These are phyloP conservation scores for Aspergillus texensis DNA, from an alignment of 2,329 filamentous ascomycete genomes.

Conservation along the genomic window DNA sequence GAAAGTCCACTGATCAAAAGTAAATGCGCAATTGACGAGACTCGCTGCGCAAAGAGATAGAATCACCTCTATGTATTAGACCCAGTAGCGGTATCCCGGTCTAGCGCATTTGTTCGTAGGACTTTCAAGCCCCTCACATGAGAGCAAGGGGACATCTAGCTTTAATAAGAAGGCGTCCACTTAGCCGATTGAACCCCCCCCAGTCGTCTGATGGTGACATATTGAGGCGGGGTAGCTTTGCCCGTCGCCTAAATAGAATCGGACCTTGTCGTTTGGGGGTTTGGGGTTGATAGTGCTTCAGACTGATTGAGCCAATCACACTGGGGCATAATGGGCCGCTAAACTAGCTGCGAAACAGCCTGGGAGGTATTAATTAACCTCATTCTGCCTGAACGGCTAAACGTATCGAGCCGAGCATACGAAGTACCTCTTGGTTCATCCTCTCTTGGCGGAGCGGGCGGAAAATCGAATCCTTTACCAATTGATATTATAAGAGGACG, in stretches of 20 bases:
- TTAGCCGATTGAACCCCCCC: not conserved
- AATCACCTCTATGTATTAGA: not conserved
- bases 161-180: not conserved
- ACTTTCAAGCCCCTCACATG: not conserved
- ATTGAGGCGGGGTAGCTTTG: conserved; percentile 5
- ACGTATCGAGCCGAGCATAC: not conserved
- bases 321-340: not conserved
- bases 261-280: not conserved
- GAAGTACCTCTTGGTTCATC: not conserved
- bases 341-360: not conserved
- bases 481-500: not conserved
- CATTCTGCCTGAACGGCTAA: conserved; percentile 15
- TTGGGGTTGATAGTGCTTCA: not conserved
- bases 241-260: not conserved
- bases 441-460: not conserved
- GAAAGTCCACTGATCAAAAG: not conserved
- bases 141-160: not conserved
- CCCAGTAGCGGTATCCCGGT: not conserved
- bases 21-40: not conserved
- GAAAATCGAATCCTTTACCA: not conserved
- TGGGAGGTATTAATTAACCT: not conserved
- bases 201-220: conserved; percentile 11
- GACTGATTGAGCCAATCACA: not conserved
- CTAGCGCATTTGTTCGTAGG: not conserved
- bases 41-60: not conserved